Evolutionary conservation across 2,329 filamentous ascomycete genomes (phyloP), one percentile per base, ranked within the genome.

Genomic region (Fusarium marasasianum): DNA sequence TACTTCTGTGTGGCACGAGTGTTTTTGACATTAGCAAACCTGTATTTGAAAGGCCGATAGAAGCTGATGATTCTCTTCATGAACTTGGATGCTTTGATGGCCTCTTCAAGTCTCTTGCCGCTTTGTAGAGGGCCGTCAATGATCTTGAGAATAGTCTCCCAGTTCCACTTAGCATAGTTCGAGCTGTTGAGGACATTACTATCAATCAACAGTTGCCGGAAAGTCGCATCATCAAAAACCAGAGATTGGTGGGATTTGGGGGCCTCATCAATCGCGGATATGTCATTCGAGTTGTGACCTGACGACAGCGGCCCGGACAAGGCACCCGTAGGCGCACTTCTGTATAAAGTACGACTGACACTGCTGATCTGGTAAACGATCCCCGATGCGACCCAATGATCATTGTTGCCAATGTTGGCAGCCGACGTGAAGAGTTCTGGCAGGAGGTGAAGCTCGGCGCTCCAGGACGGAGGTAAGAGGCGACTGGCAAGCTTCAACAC

Each of bases 351-450:
- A 72, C 94, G 91, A 81, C 96, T 99, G 75, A 99, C 95, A 80
- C 96, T 98, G 84, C 98, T 98, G 61, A 99, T 97, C 80, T 98
- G 96, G 79, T 98, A 99, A 18, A 99, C 94, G 24, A 97, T 97
- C 13, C 94, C 92, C 13, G 94, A 95, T 12, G 96, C 94, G 64
- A 93, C 87, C 76, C 95, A 95, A 62, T 94, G 91, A 31, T 91
- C 88, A 37, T 95, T 90, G 26, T 91, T 87, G 29, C 90, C 86
- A 76, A 95, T 94, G 40, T 91, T 88, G 5, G 93, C 88, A 9
- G 95, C 94, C 1, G 92, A 91, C 12, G 92, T 88, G 78, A 99
- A 93, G 3, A 98, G 87, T 70, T 96, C 92, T 2, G 96, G 96
- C 24, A 99, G 88, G 11, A 98, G 89, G 79, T 99, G 96, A 31